These are phyloP conservation scores for Tricholoma hemisulphureum DNA, from an alignment of 768 basidiomycete species.

Conservation along the genomic window DNA sequence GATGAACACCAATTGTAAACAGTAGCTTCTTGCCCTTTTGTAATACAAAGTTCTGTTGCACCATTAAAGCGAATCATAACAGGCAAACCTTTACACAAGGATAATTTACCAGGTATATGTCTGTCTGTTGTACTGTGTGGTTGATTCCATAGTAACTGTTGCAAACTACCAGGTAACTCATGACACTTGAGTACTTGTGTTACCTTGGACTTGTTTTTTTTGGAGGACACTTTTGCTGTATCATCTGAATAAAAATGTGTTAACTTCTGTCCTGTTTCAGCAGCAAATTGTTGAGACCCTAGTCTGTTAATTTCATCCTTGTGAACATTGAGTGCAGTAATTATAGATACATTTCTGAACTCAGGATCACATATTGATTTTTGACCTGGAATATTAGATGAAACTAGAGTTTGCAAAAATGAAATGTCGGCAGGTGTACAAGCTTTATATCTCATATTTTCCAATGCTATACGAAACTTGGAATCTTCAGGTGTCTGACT, in stretches of 20 bases:
- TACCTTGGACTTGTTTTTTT: not conserved
- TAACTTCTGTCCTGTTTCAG: slow-evolving; percentile 22
- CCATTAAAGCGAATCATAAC: too few species aligned
- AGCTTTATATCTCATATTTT: slow-evolving; percentile 38
- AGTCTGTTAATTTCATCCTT: slow-evolving; percentile 32
- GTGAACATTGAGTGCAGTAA: too few species aligned
- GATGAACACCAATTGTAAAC: not conserved
- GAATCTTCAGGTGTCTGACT: too few species aligned
- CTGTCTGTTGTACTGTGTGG: too few species aligned
- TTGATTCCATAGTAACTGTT: slow-evolving; percentile 2
- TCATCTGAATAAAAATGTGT: slow-evolving; percentile 29
- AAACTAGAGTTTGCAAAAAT: slow-evolving; percentile 28
- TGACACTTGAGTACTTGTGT: not conserved
- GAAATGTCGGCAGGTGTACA: slow-evolving; percentile 38
- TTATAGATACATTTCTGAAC: slow-evolving; percentile 33
- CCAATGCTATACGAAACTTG: slow-evolving; percentile 26
- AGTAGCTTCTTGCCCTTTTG: not conserved
- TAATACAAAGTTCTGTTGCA: not conserved
- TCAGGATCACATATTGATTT: not conserved
- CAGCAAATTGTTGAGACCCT: slow-evolving; percentile 25
- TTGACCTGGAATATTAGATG: slow-evolving; percentile 8
- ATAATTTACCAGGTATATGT: too few species aligned
- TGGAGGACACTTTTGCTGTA: not conserved
- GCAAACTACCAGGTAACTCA: not conserved
- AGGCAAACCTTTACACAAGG: too few species aligned